Evolutionary conservation across 495 filamentous ascomycete species (phyloP), one percentile per base, ranked within the genome.

Genomic region (Podospora bellae-mahoneyi): DNA sequence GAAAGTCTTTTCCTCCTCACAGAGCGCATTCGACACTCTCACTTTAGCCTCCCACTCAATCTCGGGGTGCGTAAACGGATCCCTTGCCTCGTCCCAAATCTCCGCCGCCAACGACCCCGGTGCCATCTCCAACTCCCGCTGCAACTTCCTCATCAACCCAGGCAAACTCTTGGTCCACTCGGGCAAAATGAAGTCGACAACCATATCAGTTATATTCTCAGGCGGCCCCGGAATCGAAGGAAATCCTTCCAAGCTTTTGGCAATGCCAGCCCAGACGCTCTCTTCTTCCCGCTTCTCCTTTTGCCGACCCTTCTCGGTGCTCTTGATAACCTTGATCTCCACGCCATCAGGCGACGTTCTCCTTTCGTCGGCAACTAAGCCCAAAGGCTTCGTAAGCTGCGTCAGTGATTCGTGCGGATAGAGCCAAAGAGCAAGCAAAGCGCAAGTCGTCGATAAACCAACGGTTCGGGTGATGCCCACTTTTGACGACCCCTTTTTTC

Each of bases 41-140:
- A 99, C 95, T 58, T 77, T 82, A 4, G 94, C 93, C 62, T 91
- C 85, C 77, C 87, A 88, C 34, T 86, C 77, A 68, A 98, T 93
- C 75, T 99, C 94, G 0, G 93, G 95, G 68, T 97, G 90, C 54
- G 90, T 80, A 53, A 88, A 83, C 1, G 92, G 87, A 74, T 97
- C 91, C 54, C 90, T 88, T 3, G 95, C 91, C 72, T 99, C 95
- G 67, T 83, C 82, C 95, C 95, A 98, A 57, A 99, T 95, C 60
- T 97, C 91, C 66, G 93, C 89, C 39, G 95, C 92, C 18, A 99
- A 82, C 3, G 92, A 95, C 4, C 92, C 94, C 3, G 92, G 91
- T 0, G 88, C 85, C 85, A 94, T 88, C 23, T 90, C 93, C 15
- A 97, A 84, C 80, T 99, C 94, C 26, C 86, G 84, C 71, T 97